Base-by-base conservation (phyloP, 2,329 filamentous ascomycete species). In the Xylariaceae sp. region DNA sequence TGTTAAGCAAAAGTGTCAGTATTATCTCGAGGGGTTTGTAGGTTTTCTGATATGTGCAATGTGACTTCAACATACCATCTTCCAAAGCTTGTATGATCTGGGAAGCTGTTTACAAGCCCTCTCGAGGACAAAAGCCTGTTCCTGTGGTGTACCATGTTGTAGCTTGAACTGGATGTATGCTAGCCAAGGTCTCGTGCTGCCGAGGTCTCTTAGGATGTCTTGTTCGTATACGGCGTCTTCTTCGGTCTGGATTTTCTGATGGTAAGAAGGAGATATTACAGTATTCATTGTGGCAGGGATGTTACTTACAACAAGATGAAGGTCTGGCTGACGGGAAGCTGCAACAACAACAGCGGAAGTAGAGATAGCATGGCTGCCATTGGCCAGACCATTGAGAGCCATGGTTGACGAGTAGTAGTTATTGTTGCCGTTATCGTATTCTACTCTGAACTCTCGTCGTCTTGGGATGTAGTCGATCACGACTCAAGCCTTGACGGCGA, bases 11-110 rank as follows among this genome's bases (percentile, higher is more conserved):
- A 10, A 14, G 29, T 33, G 44, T 53, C 42, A 54, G 25, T 14
- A 34, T 11, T 35, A 47, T 32, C 33, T 37, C 39, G 38, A 38
- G 21, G 20, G 40, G 29, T 7, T 8, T 21, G 47, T 20, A 27
- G 44, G 47, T 41, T 40, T 34, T 33, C 19, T 50, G 14, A n/a
- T n/a, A n/a, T n/a, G n/a, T n/a, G n/a, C n/a, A n/a, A n/a, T n/a
- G n/a, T n/a, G n/a, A n/a, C n/a, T n/a, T n/a, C n/a, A 69, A 19
- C 16, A 5, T 70, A 88, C 85, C 81, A 95, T 83, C 71, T 95
- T 97, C 93, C 93, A 98, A 39, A 98, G 76, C 72, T 98, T 98
- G 74, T 95, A 98, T 22, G 92, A 97, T 56, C 93, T 82, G 40
- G 93, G 93, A 37, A 98, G 78, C 59, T 94, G 86, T 53, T 80